phyloP scores from a whole-genome alignment of 345 rosid genomes.

The Erucastrum elatum region DNA sequence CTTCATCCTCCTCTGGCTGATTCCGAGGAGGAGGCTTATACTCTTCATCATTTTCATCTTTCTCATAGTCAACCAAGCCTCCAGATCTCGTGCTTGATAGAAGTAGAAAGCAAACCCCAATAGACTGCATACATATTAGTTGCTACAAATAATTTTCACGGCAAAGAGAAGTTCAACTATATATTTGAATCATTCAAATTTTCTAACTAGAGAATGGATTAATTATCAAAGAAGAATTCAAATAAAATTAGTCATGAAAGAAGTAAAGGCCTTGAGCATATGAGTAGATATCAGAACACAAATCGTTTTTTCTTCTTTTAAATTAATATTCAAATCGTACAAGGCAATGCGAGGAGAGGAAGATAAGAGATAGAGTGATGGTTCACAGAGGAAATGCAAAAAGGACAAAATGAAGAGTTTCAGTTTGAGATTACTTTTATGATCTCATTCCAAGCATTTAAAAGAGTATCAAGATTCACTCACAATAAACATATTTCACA shows the following conservation, averaged over 20 bases:
- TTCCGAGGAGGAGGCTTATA: not conserved
- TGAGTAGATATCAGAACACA: not conserved
- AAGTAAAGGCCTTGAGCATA: not conserved
- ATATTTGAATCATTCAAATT: not conserved
- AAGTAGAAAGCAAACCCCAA: not conserved
- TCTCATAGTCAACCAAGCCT: not conserved
- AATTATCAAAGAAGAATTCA: not conserved
- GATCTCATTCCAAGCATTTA: not conserved
- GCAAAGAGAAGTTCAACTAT: not conserved
- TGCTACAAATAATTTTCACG: not conserved
- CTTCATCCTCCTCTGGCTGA: not conserved
- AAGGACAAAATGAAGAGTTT: not conserved
- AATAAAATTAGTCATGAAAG: not conserved
- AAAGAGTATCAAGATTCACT: slow-evolving; percentile 22
- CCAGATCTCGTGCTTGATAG: not conserved
- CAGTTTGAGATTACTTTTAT: slow-evolving; percentile 17
- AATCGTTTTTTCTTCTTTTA: not conserved
- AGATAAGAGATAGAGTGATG: not conserved
- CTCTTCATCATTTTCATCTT: not conserved
- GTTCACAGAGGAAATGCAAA: slow-evolving; percentile 6
- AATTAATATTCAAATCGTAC: not conserved
- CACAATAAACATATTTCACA: slow-evolving; percentile 29
- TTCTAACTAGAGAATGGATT: not conserved
- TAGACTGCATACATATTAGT: not conserved
- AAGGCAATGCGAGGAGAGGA: not conserved